Conservation (phyloP, 2,329 filamentous ascomycete genomes). For the Colletotrichum eremochloae region DNA sequence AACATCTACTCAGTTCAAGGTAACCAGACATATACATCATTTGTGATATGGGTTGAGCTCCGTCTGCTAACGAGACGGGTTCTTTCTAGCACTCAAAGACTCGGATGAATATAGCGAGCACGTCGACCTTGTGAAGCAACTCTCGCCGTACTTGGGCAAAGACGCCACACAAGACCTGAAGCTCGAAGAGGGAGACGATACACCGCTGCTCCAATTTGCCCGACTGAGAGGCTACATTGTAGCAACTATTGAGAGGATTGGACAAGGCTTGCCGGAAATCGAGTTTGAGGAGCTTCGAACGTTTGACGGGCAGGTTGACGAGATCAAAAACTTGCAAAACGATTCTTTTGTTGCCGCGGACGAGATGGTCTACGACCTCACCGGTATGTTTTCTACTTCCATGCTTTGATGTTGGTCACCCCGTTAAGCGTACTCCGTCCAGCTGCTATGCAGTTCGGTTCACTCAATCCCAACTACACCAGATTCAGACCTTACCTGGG, state of each 20-base stretch:
- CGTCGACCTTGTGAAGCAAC: neutral
- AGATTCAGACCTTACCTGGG: conserved; percentile 21
- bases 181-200: neutral
- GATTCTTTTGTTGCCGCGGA: conserved; percentile 29
- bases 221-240: conserved; percentile 22
- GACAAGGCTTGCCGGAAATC: neutral
- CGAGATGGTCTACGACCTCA: conserved; percentile 39
- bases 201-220: conserved; percentile 4
- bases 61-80: neutral
- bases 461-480: neutral
- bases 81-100: neutral
- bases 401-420: neutral
- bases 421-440: neutral
- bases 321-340: neutral
- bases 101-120: neutral
- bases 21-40: neutral
- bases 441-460: conserved; percentile 23
- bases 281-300: neutral
- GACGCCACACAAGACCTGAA: conserved; percentile 22
- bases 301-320: conserved; percentile 15
- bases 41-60: neutral
- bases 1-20: conserved; percentile 16
- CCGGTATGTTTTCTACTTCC: conserved; percentile 18
- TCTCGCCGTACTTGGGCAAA: conserved; percentile 6
- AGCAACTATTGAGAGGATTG: neutral